Conservation (phyloP, 2,329 filamentous ascomycete genomes). For the Stromatinia cepivora region DNA sequence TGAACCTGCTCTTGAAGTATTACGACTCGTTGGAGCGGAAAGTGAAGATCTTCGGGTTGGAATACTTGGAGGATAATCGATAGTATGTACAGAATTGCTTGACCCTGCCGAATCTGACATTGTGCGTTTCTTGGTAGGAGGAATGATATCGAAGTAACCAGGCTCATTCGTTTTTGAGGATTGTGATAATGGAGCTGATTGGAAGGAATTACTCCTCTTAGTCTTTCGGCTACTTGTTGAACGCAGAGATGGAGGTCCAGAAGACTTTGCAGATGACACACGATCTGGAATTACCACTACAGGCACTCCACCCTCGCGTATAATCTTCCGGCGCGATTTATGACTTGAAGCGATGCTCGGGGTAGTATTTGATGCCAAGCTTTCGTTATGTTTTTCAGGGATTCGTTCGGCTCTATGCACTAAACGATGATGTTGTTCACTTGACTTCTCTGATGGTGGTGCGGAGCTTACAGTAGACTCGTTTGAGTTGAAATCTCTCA, state of each 20-base stretch:
- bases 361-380: conserved; percentile 51
- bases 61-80: conserved; percentile 60
- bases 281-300: conserved; percentile 63
- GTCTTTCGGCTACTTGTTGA: conserved; percentile 61
- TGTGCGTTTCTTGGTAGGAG: conserved; percentile 31
- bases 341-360: conserved; percentile 53
- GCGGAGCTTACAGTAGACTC: conserved; percentile 44
- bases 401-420: conserved; percentile 33
- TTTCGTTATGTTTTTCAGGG: conserved; percentile 40
- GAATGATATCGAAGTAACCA: conserved; percentile 47
- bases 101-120: conserved; percentile 40
- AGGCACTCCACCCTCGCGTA: conserved; percentile 60
- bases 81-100: conserved; percentile 48
- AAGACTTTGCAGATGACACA: conserved; percentile 50
- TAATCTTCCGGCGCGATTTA: conserved; percentile 58
- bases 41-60: conserved; percentile 60
- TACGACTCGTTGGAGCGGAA: conserved; percentile 62
- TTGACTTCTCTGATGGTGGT: conserved; percentile 44
- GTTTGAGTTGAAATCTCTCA: conserved; percentile 49
- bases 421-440: conserved; percentile 33
- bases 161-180: conserved; percentile 47
- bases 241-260: conserved; percentile 56
- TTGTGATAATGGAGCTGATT: conserved; percentile 49
- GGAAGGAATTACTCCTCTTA: conserved; percentile 54
- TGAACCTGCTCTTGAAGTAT: conserved; percentile 55